Evolutionary conservation across 169 alveolate species (phyloP), one percentile per base, ranked within the genome.

Genomic region (Eimeria praecox): DNA sequence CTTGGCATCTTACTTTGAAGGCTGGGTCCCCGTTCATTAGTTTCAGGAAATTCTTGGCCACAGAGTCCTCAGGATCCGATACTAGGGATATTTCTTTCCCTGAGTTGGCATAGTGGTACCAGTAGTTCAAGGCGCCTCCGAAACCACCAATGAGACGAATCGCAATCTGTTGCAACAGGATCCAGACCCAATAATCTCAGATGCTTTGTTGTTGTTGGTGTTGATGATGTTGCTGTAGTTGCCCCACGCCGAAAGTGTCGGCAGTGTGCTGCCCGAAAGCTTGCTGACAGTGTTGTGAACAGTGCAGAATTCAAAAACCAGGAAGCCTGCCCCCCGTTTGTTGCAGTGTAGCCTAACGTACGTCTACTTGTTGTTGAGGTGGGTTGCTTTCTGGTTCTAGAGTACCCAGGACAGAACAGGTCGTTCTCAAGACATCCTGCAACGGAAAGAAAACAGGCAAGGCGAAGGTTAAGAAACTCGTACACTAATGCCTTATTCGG

Each of bases 31-130:
- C 96, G 77, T 97, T 95, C 49, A 97, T 75, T 4, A 98, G 88
- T 73, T 96, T 97, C 56, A 97, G 77, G 91, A 98, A 97, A 87
- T 97, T 97, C 80, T 66, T 96, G 44, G 98, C 98, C 18, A 97
- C 95, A 35, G 98, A 94, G 95, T 97, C 98, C 62, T 85, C 95
- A 22, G 96, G 96, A 27, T 97, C 97, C 10, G 98, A 97, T 38
- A 91, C 62, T 44, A 95, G 96, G 44, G 78, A 87, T 35, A 98
- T 97, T 88, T 98, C 90, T 14, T 62, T 95, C 40, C 98, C 98
- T n/a, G 90, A 66, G 27, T 96, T 96, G 49, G 97, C 90, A 96
- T 46, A 98, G 90, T 97, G 98, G 46, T 97, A 95, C 99, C 99
- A 98, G 91, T 98, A 98, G 40, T 95, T 69, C 40, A 97, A 90